Base-by-base conservation (phyloP, 352 stramenopile species). In the Thraustotheca clavata region DNA sequence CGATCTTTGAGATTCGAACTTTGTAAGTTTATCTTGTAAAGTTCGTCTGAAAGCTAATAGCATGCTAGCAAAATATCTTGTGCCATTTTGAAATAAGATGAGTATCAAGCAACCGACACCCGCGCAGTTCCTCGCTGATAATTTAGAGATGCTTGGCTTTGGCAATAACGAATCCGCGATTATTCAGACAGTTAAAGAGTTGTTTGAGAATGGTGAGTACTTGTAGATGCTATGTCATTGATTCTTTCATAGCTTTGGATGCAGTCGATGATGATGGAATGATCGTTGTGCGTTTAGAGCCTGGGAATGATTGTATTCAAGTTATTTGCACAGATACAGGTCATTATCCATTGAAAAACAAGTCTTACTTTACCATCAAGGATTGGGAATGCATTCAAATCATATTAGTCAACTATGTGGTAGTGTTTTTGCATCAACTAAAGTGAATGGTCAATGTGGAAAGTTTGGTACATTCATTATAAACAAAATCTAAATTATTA, bases 91-190 rank as follows among this genome's bases (percentile, higher is more conserved):
- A n/a, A 50, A 6, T 14, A 48, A 8, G 38, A 62, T 62, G 54
- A 38, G 34, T 27, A 49, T 65, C 24, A 29, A 12, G 11, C 57
- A 65, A 33, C 39, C 39, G 4, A 27, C 27, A n/a, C 41, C 57
- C 6, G 73, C 70, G 68, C 74, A 76, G 38, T 93, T 93, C 50
- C 59, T 93, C 20, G 71, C 71, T 32, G 70, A 63, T 39, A 89
- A 93, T 65, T 69, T 93, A 57, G 80, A 80, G 68, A 61, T 93
- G 22, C 67, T 93, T 57, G 83, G 83, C 49, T 92, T 92, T 59
- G 81, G 77, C 9, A 80, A 62, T 18, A 60, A 69, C 41, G 70
- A 68, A 27, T 75, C 87, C 32, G 83, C 81, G 47, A 68, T 92
- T 8, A 74, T 91, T 14, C 83, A 92, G 67, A 73, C 76, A 9